Base-by-base conservation (phyloP, 306 rosid species). In the Quercus robur region DNA sequence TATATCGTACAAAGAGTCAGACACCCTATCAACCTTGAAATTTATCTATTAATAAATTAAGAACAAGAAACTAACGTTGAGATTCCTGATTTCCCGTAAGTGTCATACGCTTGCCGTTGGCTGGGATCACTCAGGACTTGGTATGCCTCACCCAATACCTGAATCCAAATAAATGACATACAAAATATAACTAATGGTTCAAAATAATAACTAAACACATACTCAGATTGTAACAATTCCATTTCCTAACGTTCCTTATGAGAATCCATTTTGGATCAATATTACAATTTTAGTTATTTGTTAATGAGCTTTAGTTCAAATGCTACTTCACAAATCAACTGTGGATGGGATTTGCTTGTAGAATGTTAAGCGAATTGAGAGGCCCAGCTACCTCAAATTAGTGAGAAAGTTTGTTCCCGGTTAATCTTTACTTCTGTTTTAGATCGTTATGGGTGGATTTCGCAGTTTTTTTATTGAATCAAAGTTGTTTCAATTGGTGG, bases 81-180 rank as follows among this genome's bases (percentile, higher is more conserved):
- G 81, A 95, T 93, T 84, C 98, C 98, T 58, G 98, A 86, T 87
- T 95, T 95, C 57, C 99, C 99, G 70, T 78, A 70, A 58, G 88
- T 90, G 87, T 95, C 99, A 59, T 95, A 95, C 18, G 99, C 97
- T 88, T 95, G 94, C 57, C 97, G 88, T 88, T 95, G 99, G 70
- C 82, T 5, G 75, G 91, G 94, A 79, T 95, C 98, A 81, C 99
- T 91, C 61, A 95, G 78, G 56, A 95, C 99, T 82, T 95, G 99
- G 91, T 95, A 95, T 80, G 99, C 99, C 86, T 95, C 99, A 33
- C 99, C 99, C 74, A 95, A 82, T 71, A 90, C 98, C 99, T 95
- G 87, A 89, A 85, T 71, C 75, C 78, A 73, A 70, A 64, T 79
- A 21, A 2, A 33, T 18, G 69, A 75, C 56, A 67, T 57, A 52